These are phyloP conservation scores for Balakata baccata DNA, from an alignment of 345 rosid genomes.

Conservation along the genomic window DNA sequence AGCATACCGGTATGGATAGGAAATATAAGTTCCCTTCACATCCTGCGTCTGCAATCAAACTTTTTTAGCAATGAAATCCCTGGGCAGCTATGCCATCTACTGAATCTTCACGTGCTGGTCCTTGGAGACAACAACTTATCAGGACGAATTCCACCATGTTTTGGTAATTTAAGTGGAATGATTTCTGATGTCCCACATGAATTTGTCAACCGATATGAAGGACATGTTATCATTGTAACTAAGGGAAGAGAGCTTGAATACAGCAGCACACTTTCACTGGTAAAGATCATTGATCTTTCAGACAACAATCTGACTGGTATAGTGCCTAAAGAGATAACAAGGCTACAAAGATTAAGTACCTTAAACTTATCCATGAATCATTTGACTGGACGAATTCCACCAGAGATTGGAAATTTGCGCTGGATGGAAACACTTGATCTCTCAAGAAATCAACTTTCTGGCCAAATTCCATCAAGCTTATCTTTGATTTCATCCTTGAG, in stretches of 20 bases:
- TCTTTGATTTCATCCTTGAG: slow-evolving; percentile 12
- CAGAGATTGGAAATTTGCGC: slow-evolving; percentile 4
- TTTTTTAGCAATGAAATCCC: slow-evolving; percentile 7
- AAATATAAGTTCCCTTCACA: slow-evolving; percentile 5
- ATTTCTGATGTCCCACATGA: neutral
- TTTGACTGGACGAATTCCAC: slow-evolving; percentile 22
- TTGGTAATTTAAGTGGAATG: slow-evolving; percentile 9
- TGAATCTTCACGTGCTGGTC: slow-evolving; percentile 15
- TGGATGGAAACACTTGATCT: slow-evolving; percentile 24
- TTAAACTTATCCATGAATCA: slow-evolving; percentile 28
- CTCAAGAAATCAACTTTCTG: slow-evolving; percentile 22
- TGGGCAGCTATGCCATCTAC: neutral
- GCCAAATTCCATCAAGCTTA: slow-evolving; percentile 22
- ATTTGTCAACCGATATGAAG: neutral
- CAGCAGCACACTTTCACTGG: slow-evolving; percentile 6
- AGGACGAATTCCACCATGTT: slow-evolving; percentile 11
- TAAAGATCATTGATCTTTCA: slow-evolving; percentile 22
- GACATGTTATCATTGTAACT: neutral
- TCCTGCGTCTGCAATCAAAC: slow-evolving; percentile 8
- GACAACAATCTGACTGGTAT: slow-evolving; percentile 12
- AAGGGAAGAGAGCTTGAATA: slow-evolving; percentile 18
- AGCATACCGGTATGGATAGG: slow-evolving; percentile 39
- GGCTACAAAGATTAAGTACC: slow-evolving; percentile 3
- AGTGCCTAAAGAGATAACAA: slow-evolving; percentile 21
- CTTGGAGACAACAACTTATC: slow-evolving; percentile 15